Conservation (phyloP, 2,329 filamentous ascomycete genomes). For the Cercospora zeina region DNA sequence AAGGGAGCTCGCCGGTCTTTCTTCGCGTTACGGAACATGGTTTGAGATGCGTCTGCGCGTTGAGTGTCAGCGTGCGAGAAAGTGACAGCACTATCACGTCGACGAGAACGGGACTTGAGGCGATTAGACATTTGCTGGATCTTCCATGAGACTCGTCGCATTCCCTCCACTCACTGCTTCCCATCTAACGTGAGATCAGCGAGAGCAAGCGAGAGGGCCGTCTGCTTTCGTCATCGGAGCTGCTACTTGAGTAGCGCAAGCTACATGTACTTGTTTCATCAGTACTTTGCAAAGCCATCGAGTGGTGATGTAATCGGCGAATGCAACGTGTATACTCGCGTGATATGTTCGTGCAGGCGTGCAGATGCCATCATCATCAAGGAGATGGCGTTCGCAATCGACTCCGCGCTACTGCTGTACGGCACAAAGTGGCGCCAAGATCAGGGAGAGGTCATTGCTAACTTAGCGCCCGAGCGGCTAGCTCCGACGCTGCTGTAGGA, state of each 20-base stretch:
- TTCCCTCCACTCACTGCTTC: no score
- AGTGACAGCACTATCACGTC: no score
- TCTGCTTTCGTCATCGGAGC: no score
- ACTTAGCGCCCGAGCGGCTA: not conserved
- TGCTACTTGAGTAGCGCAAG: not conserved
- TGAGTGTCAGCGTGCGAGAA: no score
- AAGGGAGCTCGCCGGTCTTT: no score
- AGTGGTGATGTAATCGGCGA: not conserved
- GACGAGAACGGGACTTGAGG: no score
- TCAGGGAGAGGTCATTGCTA: not conserved
- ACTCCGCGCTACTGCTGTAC: not conserved
- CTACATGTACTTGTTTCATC: not conserved
- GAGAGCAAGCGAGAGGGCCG: not conserved
- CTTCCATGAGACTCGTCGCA: no score
- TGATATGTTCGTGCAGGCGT: not conserved
- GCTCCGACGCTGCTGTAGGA: not conserved
- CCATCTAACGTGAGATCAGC: not conserved
- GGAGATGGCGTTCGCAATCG: not conserved
- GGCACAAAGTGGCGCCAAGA: not conserved
- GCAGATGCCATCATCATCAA: not conserved
- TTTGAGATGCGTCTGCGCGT: no score
- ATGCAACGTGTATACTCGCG: not conserved
- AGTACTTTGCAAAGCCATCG: not conserved
- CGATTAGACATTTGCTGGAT: no score
- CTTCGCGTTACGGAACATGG: no score